Base-by-base conservation (phyloP, 495 filamentous ascomycete genomes). In the Apodospora peruviana region DNA sequence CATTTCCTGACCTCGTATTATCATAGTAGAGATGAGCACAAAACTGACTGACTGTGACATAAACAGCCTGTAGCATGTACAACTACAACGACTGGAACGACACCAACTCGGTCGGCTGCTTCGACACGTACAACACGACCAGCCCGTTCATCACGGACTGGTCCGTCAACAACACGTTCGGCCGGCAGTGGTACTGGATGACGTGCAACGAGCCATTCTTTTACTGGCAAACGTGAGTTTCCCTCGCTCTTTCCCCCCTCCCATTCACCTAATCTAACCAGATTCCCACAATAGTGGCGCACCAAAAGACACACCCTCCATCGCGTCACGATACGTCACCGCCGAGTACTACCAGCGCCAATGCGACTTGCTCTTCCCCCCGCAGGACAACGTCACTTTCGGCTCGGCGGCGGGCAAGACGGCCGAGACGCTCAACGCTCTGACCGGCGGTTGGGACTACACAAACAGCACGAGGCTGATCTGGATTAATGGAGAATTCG, bases 141-240 rank as follows among this genome's bases (percentile, higher is more conserved):
- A 80, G 70, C 57, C 70, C 74, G 4, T 48, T 79, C 3, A 83
- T 72, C 56, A 73, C 77, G 21, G 80, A 86, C 50, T 57, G 56
- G 19, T 62, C 66, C 1, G 68, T 79, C 0, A 50, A 50, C 52
- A 84, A 83, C 56, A 51, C 60, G 5, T 56, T 64, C 42, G 71
- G 81, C 59, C 62, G 77, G 9, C 80, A 84, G 55, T 86, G 81
- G 81, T 60, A 70, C 48, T 84, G 78, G 80, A 66, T 84, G 55
- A 60, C 78, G 25, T 83, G 82, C 65, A 84, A 84, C 56, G 78
- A 85, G 65, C 80, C 82, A 0, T 72, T 82, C 40, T 76, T 66
- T 49, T 81, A 75, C 54, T 84, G 77, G 74, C 77, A 81, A 52
- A 71, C 76, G 70, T 79, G 58, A 45, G 68, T 64, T 12, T 40